Evolutionary conservation across 148 eudicot genomes (phyloP), one percentile per base, ranked within the genome.

Genomic region (Mesembryanthemum crystallinum): DNA sequence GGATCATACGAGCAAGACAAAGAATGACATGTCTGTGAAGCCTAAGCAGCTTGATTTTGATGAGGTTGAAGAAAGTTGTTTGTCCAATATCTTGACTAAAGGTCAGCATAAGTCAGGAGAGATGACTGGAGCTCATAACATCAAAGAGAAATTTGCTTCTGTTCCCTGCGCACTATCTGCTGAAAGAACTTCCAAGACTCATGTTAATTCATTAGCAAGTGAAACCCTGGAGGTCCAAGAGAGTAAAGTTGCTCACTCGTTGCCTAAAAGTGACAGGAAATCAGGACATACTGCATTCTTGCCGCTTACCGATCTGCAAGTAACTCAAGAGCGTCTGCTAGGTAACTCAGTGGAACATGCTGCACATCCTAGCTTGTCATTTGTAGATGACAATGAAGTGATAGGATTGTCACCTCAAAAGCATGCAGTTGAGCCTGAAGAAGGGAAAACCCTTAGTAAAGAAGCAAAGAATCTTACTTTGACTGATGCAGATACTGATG

Each of bases 1-100:
- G 57, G 54, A 63, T 63, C 71, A 27, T 33, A 25, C 39, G 30
- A 71, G 75, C 69, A 49, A 28, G 37, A 42, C 85, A 57, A 76
- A 67, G 32, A 62, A 73, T 82, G 76, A 64, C 18, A 75, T 79
- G 71, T 52, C 57, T 67, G 79, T 87, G 75, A 76, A 84, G 62
- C 94, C 86, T 45, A 83, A 85, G 74, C 83, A 83, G 64, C 88
- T 85, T 64, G 86, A 80, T 75, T 88, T 84, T 72, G 80, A 82
- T 74, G 83, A 81, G 20, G 59, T 58, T 59, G 92, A 82, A 75
- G 83, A 83, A 57, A 59, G 54, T 75, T 65, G 42, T 78, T 45
- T 64, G 55, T 39, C 63, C 54, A 78, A 80, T 51, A 23, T 42
- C 61, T 35, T 52, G 65, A 35, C 23, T 72, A 21, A 39, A 14